Base-by-base conservation (phyloP, 192 early-diverging fungal genomes). In the Jimgerdemannia flammicorona region DNA sequence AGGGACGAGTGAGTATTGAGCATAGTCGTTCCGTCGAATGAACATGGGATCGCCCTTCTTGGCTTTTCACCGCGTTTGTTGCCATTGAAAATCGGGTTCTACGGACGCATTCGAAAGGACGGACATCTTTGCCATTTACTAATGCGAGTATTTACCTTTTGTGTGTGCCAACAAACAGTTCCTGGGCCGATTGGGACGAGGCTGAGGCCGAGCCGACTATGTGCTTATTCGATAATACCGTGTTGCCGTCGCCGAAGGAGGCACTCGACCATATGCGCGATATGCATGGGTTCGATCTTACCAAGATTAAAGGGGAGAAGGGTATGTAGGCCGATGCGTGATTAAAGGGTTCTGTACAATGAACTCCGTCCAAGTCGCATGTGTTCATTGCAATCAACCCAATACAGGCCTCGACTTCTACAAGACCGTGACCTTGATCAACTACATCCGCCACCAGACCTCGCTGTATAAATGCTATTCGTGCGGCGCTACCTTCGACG, bases 101-200 rank as follows among this genome's bases (percentile, higher is more conserved):
- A 29, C 29, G 29, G 29, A 29, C 29, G 29, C 29, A 29, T 29
- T 29, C 29, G 29, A 29, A 29, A 29, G 29, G 29, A 29, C 29
- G 29, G 29, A 29, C 29, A 29, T 29, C 29, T 29, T 29, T 29
- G 29, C 29, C 29, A 29, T 29, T 29, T 29, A 29, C 29, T 29
- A 1, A 29, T 29, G 29, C 29, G 29, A 43, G 40, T 18, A 65
- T 18, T 14, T 18, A 14, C 67, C 39, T 67, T 3, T 78, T 79
- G n/a, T 82, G 83, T 64, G 75, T 80, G 73, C 79, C 70, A 72
- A 75, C 76, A 4, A 83, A 87, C 65, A 88, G 86, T 29, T 88
- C 87, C 68, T 93, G 91, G 91, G 92, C 89, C 3, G 94, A 94
- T 79, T 96, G 94, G 94, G 85, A 90, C 70, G 94, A 96, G 20